A percentile compares a stretch with the other conserved stretches of the same genome.
phyloP scores from a whole-genome alignment of 495 filamentous ascomycete species.

The Choiromyces venosus region DNA sequence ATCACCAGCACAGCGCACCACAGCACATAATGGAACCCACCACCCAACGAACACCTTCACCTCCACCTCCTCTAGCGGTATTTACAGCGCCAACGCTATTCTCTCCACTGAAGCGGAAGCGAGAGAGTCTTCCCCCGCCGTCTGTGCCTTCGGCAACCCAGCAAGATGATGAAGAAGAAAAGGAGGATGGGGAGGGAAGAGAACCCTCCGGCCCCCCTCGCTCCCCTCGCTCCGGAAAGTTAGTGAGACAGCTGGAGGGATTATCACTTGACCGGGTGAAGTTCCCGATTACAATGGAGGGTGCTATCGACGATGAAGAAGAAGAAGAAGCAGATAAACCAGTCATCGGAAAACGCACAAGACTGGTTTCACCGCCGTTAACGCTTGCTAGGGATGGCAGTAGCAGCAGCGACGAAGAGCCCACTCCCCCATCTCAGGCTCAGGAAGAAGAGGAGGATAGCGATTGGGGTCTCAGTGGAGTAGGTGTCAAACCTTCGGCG shows the following conservation, averaged over 20 bases:
- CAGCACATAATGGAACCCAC: not conserved
- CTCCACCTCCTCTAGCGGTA: no score
- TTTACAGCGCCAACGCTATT: not conserved
- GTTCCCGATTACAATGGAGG: constrained; percentile 5
- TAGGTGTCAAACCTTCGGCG: constrained; percentile 85
- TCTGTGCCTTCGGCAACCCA: not conserved
- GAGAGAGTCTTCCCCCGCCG: constrained; percentile 17
- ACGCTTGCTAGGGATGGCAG: not conserved
- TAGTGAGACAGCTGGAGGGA: constrained; percentile 28
- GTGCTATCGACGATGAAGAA: constrained; percentile 7
- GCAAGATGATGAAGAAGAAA: constrained; percentile 11
- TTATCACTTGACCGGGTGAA: constrained; percentile 11
- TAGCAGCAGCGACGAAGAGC: not conserved
- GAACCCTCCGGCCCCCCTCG: constrained; percentile 6
- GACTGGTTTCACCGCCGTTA: constrained; percentile 5
- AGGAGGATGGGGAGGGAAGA: constrained; percentile 1
- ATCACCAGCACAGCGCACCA: no score
- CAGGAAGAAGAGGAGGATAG: constrained; percentile 45
- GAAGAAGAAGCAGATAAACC: constrained; percentile 4
- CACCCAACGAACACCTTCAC: no score
- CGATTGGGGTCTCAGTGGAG: constrained; percentile 54
- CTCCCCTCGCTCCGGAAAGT: constrained; percentile 18
- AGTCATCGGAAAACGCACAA: constrained; percentile 1
- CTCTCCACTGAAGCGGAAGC: constrained; percentile 33
- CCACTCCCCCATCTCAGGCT: not conserved